phyloP scores from a whole-genome alignment of 1,284 basidiomycete genomes.

The Ustilago hordei region DNA sequence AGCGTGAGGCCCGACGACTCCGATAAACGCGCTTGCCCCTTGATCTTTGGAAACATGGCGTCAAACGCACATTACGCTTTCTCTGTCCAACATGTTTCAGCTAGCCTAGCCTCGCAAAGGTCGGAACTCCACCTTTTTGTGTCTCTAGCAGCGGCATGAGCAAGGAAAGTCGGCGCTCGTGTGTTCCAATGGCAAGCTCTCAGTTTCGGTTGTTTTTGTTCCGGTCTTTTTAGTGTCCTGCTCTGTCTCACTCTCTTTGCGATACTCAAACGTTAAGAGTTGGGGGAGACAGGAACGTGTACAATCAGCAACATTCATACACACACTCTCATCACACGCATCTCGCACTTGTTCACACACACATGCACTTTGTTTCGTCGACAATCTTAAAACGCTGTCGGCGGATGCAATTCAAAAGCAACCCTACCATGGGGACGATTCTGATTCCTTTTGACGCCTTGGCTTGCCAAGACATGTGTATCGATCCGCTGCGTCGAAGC shows the following conservation, averaged over 20 bases:
- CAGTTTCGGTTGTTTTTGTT: slow-evolving; percentile 24
- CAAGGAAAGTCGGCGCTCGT: background rate
- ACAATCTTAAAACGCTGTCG: slow-evolving; percentile 1
- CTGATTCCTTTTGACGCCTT: slow-evolving; percentile 16
- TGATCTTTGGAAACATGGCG: background rate
- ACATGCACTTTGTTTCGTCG: slow-evolving; percentile 14
- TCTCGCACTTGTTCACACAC: slow-evolving; percentile 13
- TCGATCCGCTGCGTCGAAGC: background rate
- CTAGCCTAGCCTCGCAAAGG: slow-evolving; percentile 10
- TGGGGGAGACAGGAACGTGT: slow-evolving; percentile 27
- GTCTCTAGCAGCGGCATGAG: background rate
- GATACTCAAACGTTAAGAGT: background rate
- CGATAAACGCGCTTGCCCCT: slow-evolving; percentile 36
- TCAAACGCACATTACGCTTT: background rate
- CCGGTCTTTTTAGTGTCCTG: slow-evolving; percentile 11
- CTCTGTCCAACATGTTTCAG: slow-evolving; percentile 2
- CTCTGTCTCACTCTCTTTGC: background rate
- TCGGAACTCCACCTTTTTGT: slow-evolving; percentile 47
- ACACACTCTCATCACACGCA: slow-evolving; percentile 11
- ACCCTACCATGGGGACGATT: slow-evolving; percentile 27
- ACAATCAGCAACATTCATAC: slow-evolving; percentile 45
- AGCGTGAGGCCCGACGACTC: slow-evolving; percentile 92
- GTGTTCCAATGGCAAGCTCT: slow-evolving; percentile 4
- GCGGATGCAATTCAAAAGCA: slow-evolving; percentile 44
- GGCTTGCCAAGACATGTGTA: background rate